Evolutionary conservation across 2,329 filamentous ascomycete species (phyloP), one percentile per base, ranked within the genome.

Genomic region (Colletotrichum abscissum): DNA sequence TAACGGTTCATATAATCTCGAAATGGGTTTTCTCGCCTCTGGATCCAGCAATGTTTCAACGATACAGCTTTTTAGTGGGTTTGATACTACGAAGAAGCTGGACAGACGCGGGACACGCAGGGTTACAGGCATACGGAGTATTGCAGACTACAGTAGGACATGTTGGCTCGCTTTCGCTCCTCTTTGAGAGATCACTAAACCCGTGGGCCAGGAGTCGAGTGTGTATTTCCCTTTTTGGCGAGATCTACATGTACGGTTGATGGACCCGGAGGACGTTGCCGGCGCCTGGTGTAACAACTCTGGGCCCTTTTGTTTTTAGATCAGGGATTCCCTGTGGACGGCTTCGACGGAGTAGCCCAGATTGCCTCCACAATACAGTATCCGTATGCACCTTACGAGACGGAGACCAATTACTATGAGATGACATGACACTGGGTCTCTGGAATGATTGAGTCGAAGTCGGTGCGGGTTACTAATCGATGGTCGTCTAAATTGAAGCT

Each of bases 31-130:
- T 24, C 38, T 30, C 35, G 35, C 11, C 35, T 62, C 38, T 49
- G 59, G 24, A 28, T 49, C 59, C 59, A 30, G 38, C 24, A 49
- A 49, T 62, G 59, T 62, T 62, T 62, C 59, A 62, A 28, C 16
- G 24, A 62, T 8, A 62, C 38, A 46, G 24, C 59, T 62, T 62
- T 62, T 49, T 28, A 26, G 35, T 42, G 59, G 59, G 35, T 14
- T 38, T 38, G 38, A 42, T 62, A 24, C 24, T 46, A n/a, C 35
- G 35, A 8, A 19, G 16, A 12, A 16, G 38, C 38, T 19, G 6
- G 38, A 19, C 14, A 42, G 38, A 8, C 8, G 42, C 42, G 42
- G 42, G 19, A n/a, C 8, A 46, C 58, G 24, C 35, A 30, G 38
- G 35, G 58, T 46, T n/a, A 8, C 35, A 62, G 33, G 38, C 14